Conservation (phyloP, 306 rosid genomes). For the Sicyos baderoa region DNA sequence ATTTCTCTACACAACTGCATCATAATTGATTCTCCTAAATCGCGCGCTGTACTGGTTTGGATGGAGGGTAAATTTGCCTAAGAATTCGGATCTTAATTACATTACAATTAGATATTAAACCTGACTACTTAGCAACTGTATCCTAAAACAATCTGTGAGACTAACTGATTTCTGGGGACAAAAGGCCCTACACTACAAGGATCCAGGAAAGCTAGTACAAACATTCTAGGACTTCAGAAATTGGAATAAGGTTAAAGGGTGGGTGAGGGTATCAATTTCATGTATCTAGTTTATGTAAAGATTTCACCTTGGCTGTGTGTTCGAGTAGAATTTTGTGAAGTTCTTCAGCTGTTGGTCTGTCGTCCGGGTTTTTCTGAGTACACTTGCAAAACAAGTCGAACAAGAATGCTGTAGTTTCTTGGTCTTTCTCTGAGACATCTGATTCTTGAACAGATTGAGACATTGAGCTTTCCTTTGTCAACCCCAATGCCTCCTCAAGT, state of each 20-base stretch:
- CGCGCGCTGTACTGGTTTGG: not conserved
- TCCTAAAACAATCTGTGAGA: constrained; percentile 18
- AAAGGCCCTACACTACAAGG: too few relatives aligned
- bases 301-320: constrained; percentile 25
- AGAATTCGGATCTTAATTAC: not conserved
- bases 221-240: not conserved
- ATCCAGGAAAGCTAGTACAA: too few relatives aligned
- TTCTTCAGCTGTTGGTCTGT: constrained; percentile 66
- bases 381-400: constrained; percentile 66
- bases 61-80: not conserved
- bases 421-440: constrained; percentile 35
- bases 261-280: constrained; percentile 14
- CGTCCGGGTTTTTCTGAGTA: constrained; percentile 49
- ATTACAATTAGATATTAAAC: constrained; percentile 3
- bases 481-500: constrained; percentile 41
- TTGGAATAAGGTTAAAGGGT: constrained; percentile 12
- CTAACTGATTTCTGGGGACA: not conserved
- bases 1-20: constrained; percentile 7
- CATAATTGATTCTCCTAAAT: not conserved
- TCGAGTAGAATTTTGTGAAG: constrained; percentile 47
- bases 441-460: constrained; percentile 45
- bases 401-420: constrained; percentile 39
- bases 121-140: not conserved
- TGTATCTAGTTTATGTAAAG: constrained; percentile 29
- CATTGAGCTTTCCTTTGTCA: constrained; percentile 42